A percentile compares a stretch with the other conserved stretches of the same genome.
Conservation (phyloP, 2,329 filamentous ascomycete genomes). For the Chaetomium sp. region DNA sequence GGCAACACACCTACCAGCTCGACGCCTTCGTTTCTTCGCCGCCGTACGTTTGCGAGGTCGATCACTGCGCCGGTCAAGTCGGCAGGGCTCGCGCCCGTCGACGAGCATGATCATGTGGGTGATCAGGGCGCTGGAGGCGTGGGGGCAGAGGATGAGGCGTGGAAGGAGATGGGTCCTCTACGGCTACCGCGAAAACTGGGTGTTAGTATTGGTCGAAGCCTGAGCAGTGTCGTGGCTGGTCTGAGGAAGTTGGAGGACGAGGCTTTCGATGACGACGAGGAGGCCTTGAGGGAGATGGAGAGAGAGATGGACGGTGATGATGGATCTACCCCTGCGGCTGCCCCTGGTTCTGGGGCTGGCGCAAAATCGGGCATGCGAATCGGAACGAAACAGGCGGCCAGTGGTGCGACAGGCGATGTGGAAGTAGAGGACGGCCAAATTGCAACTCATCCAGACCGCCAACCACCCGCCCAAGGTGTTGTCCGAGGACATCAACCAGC, state of each 20-base stretch:
- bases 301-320: slow-evolving; percentile 20
- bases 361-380: slow-evolving; percentile 7
- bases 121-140: slow-evolving; percentile 20
- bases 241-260: slow-evolving; percentile 66
- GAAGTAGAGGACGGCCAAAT: slow-evolving; percentile 28
- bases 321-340: background rate
- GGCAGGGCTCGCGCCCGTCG: slow-evolving; percentile 31
- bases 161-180: slow-evolving; percentile 38
- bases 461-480: background rate
- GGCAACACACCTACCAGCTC: slow-evolving; percentile 36
- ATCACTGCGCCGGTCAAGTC: slow-evolving; percentile 38
- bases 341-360: background rate
- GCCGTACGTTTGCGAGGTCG: slow-evolving; percentile 24
- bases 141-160: slow-evolving; percentile 19
- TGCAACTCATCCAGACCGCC: slow-evolving; percentile 24
- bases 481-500: background rate
- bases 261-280: slow-evolving; percentile 64
- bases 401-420: background rate
- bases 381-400: background rate
- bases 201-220: slow-evolving; percentile 37
- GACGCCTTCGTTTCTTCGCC: slow-evolving; percentile 12
- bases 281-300: slow-evolving; percentile 60
- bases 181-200: slow-evolving; percentile 50
- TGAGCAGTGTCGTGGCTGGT: slow-evolving; percentile 68
- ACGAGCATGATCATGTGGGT: slow-evolving; percentile 44